Conservation (phyloP, 2,329 filamentous ascomycete genomes). For the Xylariaceae sp. region DNA sequence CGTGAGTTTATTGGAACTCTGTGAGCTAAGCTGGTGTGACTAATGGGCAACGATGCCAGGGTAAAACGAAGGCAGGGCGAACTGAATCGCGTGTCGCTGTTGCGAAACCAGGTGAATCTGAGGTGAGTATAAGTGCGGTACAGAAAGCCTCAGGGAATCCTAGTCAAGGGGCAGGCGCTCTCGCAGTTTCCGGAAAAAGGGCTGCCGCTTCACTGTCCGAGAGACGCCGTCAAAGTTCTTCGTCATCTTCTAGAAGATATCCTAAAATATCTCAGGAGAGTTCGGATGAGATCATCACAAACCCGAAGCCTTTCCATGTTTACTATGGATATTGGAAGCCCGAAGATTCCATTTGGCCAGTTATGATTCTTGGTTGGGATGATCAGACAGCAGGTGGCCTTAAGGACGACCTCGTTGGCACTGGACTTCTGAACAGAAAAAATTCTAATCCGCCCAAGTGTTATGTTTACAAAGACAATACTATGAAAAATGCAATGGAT, state of each 20-base stretch:
- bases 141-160: background rate
- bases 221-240: background rate
- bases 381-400: constrained; percentile 41
- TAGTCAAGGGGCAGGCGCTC: background rate
- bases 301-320: constrained; percentile 43
- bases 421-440: constrained; percentile 39
- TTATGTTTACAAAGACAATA: constrained; percentile 40
- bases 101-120: background rate
- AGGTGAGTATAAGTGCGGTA: background rate
- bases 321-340: constrained; percentile 44
- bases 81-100: too few species aligned
- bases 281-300: constrained; percentile 8
- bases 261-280: background rate
- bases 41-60: background rate
- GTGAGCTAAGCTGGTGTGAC: background rate
- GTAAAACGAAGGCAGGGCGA: background rate
- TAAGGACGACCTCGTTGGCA: constrained; percentile 38
- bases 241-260: background rate
- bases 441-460: constrained; percentile 41
- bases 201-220: background rate
- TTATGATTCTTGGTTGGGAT: constrained; percentile 48
- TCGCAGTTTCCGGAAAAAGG: background rate
- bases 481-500: background rate
- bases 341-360: constrained; percentile 41
- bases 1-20: constrained; percentile 20